Conservation (phyloP, 176 grass and related monocot genomes). For the Musa acuminata region DNA sequence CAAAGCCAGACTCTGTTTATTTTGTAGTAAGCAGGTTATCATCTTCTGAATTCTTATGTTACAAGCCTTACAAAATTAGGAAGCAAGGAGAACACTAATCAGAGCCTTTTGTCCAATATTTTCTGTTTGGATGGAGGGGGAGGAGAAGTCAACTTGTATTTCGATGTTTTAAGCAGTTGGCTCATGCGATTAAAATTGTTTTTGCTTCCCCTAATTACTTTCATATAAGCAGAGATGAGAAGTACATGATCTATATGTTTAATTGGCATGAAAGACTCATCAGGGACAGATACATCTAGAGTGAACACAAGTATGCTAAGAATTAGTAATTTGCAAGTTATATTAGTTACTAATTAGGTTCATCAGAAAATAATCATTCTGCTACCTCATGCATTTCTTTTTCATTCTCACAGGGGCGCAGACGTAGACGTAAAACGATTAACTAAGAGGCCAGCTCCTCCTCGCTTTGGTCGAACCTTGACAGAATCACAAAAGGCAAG, state of each 20-base stretch:
- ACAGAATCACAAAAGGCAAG: constrained; percentile 79
- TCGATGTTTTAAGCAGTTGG: not conserved
- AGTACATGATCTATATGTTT: too few relatives aligned
- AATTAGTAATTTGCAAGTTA: not conserved
- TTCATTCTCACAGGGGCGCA: constrained; percentile 31
- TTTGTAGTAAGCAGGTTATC: constrained; percentile 84
- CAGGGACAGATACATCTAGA: too few relatives aligned
- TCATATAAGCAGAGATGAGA: not conserved
- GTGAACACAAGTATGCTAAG: not conserved
- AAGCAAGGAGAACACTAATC: not conserved
- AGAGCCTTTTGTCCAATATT: not conserved
- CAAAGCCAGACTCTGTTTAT: constrained; percentile 91
- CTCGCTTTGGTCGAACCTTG: constrained; percentile 69
- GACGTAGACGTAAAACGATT: constrained; percentile 83
- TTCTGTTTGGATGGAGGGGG: not conserved
- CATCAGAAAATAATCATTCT: not conserved
- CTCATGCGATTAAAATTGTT: not conserved
- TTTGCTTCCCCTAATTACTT: not conserved
- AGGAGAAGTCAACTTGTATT: too few relatives aligned
- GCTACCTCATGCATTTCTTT: not conserved
- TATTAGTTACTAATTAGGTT: not conserved
- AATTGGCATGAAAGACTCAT: too few relatives aligned
- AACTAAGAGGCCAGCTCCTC: constrained; percentile 75
- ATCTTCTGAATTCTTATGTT: not conserved
- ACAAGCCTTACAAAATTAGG: not conserved